A percentile compares a stretch with the other conserved stretches of the same genome.
These are phyloP conservation scores for Dactylellina parvicollis DNA, from an alignment of 2,329 filamentous ascomycete genomes.

Conservation along the genomic window DNA sequence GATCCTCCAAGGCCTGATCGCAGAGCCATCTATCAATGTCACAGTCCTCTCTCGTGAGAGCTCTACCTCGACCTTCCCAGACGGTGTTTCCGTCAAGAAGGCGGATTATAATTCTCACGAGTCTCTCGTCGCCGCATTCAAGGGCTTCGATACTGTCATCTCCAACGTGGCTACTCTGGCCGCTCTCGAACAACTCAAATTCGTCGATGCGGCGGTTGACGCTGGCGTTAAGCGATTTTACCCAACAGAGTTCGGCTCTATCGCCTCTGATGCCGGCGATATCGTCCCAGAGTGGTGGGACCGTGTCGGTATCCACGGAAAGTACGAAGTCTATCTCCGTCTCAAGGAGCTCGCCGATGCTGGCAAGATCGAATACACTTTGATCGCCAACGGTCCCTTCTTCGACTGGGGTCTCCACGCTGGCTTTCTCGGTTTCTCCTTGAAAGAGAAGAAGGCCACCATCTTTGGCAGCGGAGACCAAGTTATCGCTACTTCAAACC, in stretches of 20 bases:
- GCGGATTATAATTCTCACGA: slow-evolving; percentile 65
- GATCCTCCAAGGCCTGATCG: slow-evolving; percentile 29
- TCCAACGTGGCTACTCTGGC: slow-evolving; percentile 63
- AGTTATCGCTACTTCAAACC: slow-evolving; percentile 65
- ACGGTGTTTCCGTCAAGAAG: slow-evolving; percentile 63
- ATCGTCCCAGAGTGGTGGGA: slow-evolving; percentile 58
- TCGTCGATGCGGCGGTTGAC: slow-evolving; percentile 70
- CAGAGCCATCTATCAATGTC: slow-evolving; percentile 62
- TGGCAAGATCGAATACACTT: slow-evolving; percentile 67
- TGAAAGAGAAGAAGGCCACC: slow-evolving; percentile 62
- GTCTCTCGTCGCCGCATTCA: slow-evolving; percentile 66
- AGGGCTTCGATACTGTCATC: slow-evolving; percentile 69
- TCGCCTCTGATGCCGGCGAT: slow-evolving; percentile 62
- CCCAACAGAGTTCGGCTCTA: slow-evolving; percentile 68
- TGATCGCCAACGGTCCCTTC: slow-evolving; percentile 68
- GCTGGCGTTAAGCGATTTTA: slow-evolving; percentile 72
- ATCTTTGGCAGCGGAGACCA: slow-evolving; percentile 67
- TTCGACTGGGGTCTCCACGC: slow-evolving; percentile 67
- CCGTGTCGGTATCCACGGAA: slow-evolving; percentile 63
- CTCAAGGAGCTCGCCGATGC: slow-evolving; percentile 62
- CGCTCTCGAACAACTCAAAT: slow-evolving; percentile 64
- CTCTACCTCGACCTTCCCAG: slow-evolving; percentile 61
- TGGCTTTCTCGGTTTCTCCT: slow-evolving; percentile 64
- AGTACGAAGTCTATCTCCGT: slow-evolving; percentile 63
- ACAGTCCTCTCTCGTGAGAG: slow-evolving; percentile 67